Evolutionary conservation across 2,329 filamentous ascomycete species (phyloP).

Genomic region (Ascochyta fabae): DNA sequence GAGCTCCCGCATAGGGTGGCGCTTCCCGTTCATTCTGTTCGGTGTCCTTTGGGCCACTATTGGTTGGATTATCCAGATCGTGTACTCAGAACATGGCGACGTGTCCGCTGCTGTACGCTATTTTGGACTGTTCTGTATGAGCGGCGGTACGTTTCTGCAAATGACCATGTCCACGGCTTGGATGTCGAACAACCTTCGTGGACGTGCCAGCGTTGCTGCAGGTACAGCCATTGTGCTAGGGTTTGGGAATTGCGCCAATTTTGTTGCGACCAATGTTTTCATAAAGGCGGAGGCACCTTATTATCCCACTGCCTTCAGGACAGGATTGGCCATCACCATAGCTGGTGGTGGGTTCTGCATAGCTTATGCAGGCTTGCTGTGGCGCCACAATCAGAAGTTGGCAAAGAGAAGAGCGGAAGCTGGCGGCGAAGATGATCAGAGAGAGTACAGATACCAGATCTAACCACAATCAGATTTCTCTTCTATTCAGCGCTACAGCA

Average conservation of each 20-base stretch:
- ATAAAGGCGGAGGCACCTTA: conserved; percentile 34
- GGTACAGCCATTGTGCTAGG: conserved; percentile 33
- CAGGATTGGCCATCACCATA: conserved; percentile 44
- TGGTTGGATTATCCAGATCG: conserved; percentile 60
- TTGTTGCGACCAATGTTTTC: conserved; percentile 56
- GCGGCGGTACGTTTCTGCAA: conserved; percentile 57
- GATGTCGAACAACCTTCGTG: conserved; percentile 60
- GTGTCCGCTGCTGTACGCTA: conserved; percentile 62
- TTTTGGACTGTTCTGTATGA: conserved; percentile 41
- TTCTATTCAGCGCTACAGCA: neutral
- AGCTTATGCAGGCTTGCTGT: conserved; percentile 53
- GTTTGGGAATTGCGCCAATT: conserved; percentile 63
- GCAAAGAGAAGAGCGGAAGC: conserved; percentile 34
- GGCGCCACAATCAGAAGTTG: conserved; percentile 58
- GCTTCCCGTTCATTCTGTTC: conserved; percentile 41
- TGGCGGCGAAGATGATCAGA: conserved; percentile 32
- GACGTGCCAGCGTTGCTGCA: conserved; percentile 31
- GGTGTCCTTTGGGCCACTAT: conserved; percentile 50
- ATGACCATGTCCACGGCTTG: conserved; percentile 60
- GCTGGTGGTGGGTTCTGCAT: conserved; percentile 29
- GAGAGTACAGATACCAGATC: conserved; percentile 36
- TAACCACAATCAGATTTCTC: conserved; percentile 2
- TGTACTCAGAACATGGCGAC: conserved; percentile 48
- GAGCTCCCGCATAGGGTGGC: conserved; percentile 34
- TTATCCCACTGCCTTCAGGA: conserved; percentile 39